These are phyloP conservation scores for Termitomyces sp. DNA, from an alignment of 768 basidiomycete species.

Conservation along the genomic window DNA sequence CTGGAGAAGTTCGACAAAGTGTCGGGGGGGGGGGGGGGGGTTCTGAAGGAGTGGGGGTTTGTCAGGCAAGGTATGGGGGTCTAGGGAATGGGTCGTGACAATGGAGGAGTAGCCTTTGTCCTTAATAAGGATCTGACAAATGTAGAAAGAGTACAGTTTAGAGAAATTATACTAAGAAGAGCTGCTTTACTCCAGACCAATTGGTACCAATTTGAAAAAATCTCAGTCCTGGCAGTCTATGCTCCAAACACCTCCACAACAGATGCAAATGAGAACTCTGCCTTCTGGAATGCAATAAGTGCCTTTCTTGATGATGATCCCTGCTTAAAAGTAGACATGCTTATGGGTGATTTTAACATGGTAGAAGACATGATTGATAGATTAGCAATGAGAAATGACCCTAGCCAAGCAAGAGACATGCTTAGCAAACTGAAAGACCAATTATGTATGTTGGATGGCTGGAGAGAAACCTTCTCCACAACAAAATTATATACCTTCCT, in stretches of 20 bases:
- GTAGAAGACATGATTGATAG: slow-evolving; percentile 35
- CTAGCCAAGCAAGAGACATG: background rate
- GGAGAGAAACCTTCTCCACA: slow-evolving; percentile 24
- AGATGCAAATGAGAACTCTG: background rate
- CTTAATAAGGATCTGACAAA: background rate
- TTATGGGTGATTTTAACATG: slow-evolving; percentile 42
- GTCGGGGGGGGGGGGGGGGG: no score
- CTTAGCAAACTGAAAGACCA: slow-evolving; percentile 20
- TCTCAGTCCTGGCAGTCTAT: background rate
- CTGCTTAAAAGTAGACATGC: slow-evolving; percentile 24
- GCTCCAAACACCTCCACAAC: background rate
- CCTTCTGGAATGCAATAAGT: background rate
- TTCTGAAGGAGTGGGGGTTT: no score
- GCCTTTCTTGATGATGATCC: slow-evolving; percentile 2
- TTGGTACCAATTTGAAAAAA: slow-evolving; percentile 1
- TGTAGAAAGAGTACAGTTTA: background rate
- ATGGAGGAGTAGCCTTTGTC: background rate
- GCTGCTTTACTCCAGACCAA: background rate
- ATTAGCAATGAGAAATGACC: slow-evolving; percentile 24
- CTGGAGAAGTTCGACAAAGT: no score
- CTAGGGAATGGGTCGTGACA: no score
- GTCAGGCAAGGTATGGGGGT: no score
- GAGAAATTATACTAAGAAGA: background rate
- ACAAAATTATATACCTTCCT: slow-evolving; percentile 25
- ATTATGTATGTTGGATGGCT: slow-evolving; percentile 27